phyloP scores from a whole-genome alignment of 441 rosid species.

The Eutrema salsugineum region DNA sequence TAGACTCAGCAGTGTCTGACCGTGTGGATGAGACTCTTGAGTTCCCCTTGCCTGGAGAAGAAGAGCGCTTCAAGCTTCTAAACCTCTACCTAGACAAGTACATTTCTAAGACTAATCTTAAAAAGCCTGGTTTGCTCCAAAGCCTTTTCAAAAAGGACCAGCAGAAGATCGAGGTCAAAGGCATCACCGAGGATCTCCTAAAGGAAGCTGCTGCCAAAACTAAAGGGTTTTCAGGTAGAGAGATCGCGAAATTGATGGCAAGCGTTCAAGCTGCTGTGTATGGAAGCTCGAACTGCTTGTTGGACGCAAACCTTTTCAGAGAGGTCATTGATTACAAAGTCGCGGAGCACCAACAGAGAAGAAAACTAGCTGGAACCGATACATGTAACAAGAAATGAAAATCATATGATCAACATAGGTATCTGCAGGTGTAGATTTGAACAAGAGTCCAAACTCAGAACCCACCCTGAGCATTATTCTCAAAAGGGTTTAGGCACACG shows the following conservation, averaged over 20 bases:
- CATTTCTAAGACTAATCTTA: constrained; percentile 59
- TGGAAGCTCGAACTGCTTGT: constrained; percentile 69
- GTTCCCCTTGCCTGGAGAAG: constrained; percentile 82
- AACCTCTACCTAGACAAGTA: constrained; percentile 81
- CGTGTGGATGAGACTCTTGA: constrained; percentile 89
- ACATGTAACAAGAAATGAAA: constrained; percentile 13
- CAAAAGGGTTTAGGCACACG: constrained; percentile 66
- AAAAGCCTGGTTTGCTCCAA: constrained; percentile 54
- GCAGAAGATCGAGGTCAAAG: constrained; percentile 72
- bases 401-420: constrained; percentile 9
- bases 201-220: constrained; percentile 81
- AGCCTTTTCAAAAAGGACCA: constrained; percentile 56
- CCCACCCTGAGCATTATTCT: constrained; percentile 66
- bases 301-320: constrained; percentile 67
- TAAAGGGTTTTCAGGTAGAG: constrained; percentile 79
- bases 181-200: constrained; percentile 63
- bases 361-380: constrained; percentile 46
- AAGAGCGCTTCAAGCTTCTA: constrained; percentile 74
- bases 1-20: constrained; percentile 90
- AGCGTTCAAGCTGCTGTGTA: constrained; percentile 87
- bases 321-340: constrained; percentile 87
- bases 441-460: constrained; percentile 10
- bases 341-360: constrained; percentile 80
- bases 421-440: constrained; percentile 24
- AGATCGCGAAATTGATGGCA: constrained; percentile 77